A percentile compares a stretch with the other conserved stretches of the same genome.
phyloP scores from a whole-genome alignment of 192 early-diverging fungal genomes.

The Coemansia sp. region DNA sequence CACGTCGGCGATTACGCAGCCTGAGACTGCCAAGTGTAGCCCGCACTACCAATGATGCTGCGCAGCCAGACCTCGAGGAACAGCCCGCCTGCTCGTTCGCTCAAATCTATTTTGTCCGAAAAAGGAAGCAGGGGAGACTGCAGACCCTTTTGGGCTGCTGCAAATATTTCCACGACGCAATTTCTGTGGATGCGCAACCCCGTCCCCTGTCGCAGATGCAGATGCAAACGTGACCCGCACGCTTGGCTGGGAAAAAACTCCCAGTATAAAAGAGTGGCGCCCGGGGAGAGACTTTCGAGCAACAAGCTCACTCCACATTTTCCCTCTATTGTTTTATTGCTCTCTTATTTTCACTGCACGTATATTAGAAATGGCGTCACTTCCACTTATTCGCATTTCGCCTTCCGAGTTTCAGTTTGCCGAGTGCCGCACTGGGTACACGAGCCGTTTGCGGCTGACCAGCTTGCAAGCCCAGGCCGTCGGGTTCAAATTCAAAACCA shows the following conservation, averaged over 20 bases:
- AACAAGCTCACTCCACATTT: neutral
- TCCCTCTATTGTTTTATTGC: neutral
- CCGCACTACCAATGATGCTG: neutral
- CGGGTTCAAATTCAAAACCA: slow-evolving; percentile 64
- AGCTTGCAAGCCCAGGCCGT: slow-evolving; percentile 49
- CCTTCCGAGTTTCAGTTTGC: slow-evolving; percentile 57
- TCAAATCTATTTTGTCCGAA: neutral
- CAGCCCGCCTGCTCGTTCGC: neutral
- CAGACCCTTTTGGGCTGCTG: neutral
- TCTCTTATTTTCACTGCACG: neutral
- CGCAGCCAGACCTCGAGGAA: slow-evolving; percentile 3
- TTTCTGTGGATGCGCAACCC: neutral
- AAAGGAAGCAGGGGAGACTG: neutral
- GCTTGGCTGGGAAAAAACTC: neutral
- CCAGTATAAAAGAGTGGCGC: neutral
- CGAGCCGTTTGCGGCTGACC: slow-evolving; percentile 52
- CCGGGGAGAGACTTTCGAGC: no score
- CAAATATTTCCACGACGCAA: neutral
- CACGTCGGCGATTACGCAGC: no score
- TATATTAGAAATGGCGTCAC: slow-evolving; percentile 18
- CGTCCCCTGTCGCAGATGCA: neutral
- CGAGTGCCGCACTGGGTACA: slow-evolving; percentile 47
- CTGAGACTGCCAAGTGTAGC: no score
- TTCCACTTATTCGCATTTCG: slow-evolving; percentile 54
- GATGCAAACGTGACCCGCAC: slow-evolving; percentile 3